phyloP scores from a whole-genome alignment of 331 rosid genomes.

The Spiraea crenata region DNA sequence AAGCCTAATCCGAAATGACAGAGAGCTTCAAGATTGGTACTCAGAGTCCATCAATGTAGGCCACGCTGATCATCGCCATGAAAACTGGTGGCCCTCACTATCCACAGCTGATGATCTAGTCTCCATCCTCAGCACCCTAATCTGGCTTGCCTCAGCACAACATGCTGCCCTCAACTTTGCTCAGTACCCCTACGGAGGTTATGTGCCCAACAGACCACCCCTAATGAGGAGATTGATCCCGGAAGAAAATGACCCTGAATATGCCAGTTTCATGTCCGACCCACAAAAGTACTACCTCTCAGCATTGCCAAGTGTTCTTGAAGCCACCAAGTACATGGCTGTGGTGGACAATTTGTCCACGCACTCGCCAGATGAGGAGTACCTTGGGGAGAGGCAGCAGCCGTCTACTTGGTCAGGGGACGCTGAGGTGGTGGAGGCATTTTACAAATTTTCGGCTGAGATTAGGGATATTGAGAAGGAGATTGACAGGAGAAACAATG shows the following conservation, averaged over 20 bases:
- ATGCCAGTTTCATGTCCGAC: slow-evolving; percentile 52
- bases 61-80: slow-evolving; percentile 63
- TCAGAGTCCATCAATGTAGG: slow-evolving; percentile 83
- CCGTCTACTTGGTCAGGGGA: slow-evolving; percentile 84
- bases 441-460: slow-evolving; percentile 62
- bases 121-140: slow-evolving; percentile 58
- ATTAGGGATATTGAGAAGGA: slow-evolving; percentile 63
- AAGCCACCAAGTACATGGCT: slow-evolving; percentile 75
- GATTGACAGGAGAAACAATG: slow-evolving; percentile 63
- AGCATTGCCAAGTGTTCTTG: slow-evolving; percentile 76
- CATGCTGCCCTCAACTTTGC: slow-evolving; percentile 97
- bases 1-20: slow-evolving; percentile 50
- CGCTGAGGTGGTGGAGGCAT: slow-evolving; percentile 56
- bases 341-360: slow-evolving; percentile 85
- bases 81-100: slow-evolving; percentile 83
- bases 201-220: slow-evolving; percentile 90
- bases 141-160: slow-evolving; percentile 91
- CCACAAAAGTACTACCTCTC: slow-evolving; percentile 77
- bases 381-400: slow-evolving; percentile 86
- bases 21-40: slow-evolving; percentile 89
- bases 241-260: slow-evolving; percentile 66
- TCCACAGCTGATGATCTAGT: slow-evolving; percentile 50
- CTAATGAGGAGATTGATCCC: slow-evolving; percentile 77
- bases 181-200: slow-evolving; percentile 91
- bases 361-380: slow-evolving; percentile 92